Evolutionary conservation across 2,329 filamentous ascomycete species (phyloP).

Genomic region (Torrubiella hemipterigena): DNA sequence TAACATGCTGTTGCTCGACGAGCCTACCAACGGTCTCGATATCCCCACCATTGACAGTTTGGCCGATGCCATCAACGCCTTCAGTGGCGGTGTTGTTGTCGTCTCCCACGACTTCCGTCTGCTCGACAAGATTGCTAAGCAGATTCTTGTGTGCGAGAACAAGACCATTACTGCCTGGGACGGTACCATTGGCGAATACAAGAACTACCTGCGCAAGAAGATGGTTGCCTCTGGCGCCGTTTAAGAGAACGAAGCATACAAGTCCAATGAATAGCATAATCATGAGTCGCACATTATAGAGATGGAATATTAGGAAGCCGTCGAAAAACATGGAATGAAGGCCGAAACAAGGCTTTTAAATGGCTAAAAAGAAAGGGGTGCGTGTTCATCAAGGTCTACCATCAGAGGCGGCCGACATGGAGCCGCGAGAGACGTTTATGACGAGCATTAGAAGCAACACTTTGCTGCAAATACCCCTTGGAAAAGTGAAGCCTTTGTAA

Average conservation of each 20-base stretch:
- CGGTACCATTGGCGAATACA: constrained; percentile 85
- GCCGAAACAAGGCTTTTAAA: no score
- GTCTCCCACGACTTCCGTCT: constrained; percentile 98
- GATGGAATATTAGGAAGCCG: constrained; percentile 5
- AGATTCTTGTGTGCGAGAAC: constrained; percentile 99
- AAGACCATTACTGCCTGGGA: constrained; percentile 86
- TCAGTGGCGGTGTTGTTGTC: constrained; percentile 90
- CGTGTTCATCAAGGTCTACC: no score
- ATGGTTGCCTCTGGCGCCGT: constrained; percentile 85
- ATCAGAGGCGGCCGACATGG: no score
- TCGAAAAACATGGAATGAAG: no score
- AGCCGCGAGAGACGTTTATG: no score
- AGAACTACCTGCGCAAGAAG: constrained; percentile 98
- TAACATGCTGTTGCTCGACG: constrained; percentile 96
- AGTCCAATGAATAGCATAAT: no score
- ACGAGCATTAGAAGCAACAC: no score
- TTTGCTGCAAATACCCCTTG: no score
- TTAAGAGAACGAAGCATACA: constrained; percentile 34
- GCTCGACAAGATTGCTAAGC: constrained; percentile 98
- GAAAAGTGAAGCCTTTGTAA: no score
- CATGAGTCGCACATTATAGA: no score
- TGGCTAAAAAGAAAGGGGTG: no score
- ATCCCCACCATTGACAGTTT: constrained; percentile 97
- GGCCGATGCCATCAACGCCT: constrained; percentile 95
- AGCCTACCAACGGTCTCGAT: constrained; percentile 98